Percentiles rank a stretch among this genome's conserved stretches.
These are phyloP conservation scores for Claviceps maximensis DNA, from an alignment of 2,329 filamentous ascomycete genomes.

Conservation along the genomic window DNA sequence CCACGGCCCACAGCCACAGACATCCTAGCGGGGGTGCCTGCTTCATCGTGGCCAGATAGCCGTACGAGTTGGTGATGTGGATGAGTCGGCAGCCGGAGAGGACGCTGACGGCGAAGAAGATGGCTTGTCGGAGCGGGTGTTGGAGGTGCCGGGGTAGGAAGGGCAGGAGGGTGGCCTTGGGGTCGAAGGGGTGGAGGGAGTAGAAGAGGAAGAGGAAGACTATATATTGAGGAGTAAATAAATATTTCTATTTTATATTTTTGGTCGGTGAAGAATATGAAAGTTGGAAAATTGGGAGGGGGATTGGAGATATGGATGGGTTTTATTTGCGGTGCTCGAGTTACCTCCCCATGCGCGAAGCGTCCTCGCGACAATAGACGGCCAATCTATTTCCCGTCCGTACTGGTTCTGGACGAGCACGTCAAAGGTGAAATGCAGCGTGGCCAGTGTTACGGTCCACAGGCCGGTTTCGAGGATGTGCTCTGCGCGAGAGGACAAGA, in stretches of 20 bases:
- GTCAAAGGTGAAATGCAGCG: slow-evolving; percentile 66
- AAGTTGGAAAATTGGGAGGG: too few relatives aligned
- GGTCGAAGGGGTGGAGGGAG: slow-evolving; percentile 38
- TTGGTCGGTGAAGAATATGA: too few relatives aligned
- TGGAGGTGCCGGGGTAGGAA: slow-evolving; percentile 34
- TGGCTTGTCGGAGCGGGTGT: slow-evolving; percentile 34
- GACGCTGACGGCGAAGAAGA: slow-evolving; percentile 53
- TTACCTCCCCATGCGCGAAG: slow-evolving; percentile 39
- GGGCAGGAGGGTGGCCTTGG: slow-evolving; percentile 36
- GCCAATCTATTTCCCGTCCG: slow-evolving; percentile 51
- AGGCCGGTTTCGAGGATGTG: slow-evolving; percentile 42
- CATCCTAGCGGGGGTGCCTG: slow-evolving; percentile 77
- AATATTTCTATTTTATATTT: not conserved
- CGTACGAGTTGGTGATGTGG: slow-evolving; percentile 62
- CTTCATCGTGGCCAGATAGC: slow-evolving; percentile 86
- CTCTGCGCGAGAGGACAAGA: slow-evolving; percentile 32
- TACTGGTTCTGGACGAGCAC: slow-evolving; percentile 71
- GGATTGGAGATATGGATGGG: too few relatives aligned
- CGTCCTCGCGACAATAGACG: slow-evolving; percentile 37
- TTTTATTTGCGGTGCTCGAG: too few relatives aligned
- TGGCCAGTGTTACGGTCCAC: slow-evolving; percentile 50
- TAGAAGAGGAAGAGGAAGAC: slow-evolving; percentile 44
- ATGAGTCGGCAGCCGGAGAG: slow-evolving; percentile 66
- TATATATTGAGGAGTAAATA: too few relatives aligned
- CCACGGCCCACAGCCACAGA: slow-evolving; percentile 83